A percentile compares a stretch with the other conserved stretches of the same genome.
Conservation (phyloP, 2,329 filamentous ascomycete genomes). For the Arthrinium phaeospermum region DNA sequence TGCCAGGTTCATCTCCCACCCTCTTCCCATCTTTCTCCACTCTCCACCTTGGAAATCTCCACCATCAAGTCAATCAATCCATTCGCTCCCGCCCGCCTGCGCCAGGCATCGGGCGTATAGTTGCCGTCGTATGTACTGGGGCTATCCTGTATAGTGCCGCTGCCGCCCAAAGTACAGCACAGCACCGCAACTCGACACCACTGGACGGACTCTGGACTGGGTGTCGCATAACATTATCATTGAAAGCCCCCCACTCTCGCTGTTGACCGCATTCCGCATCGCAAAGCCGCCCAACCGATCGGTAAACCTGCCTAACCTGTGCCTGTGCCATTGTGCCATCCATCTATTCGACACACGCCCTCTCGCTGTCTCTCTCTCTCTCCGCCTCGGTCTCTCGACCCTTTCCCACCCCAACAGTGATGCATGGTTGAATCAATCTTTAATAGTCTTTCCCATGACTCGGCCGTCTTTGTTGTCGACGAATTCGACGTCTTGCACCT, state of each 20-base stretch:
- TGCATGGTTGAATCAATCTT: conserved; percentile 11
- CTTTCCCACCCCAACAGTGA: not conserved
- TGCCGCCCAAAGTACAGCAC: not conserved
- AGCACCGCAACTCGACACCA: not conserved
- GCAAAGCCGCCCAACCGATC: conserved; percentile 13
- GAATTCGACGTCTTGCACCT: conserved; percentile 12
- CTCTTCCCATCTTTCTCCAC: not conserved
- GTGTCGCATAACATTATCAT: not conserved
- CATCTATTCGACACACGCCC: conserved; percentile 1
- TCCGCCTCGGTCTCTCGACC: not conserved
- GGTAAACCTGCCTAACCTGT: conserved; percentile 16
- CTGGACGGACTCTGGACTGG: not conserved
- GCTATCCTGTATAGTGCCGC: not conserved
- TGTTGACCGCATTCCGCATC: conserved; percentile 12
- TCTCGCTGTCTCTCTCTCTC: not conserved
- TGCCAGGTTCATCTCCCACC: conserved; percentile 12
- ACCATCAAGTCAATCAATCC: not conserved
- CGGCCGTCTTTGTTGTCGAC: conserved; percentile 13
- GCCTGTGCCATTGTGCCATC: not conserved
- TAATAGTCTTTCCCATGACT: conserved; percentile 11
- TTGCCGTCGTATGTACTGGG: not conserved
- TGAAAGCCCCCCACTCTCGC: conserved; percentile 11
- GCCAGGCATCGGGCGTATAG: conserved; percentile 8
- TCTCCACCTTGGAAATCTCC: conserved; percentile 11
- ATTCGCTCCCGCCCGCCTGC: conserved; percentile 9